These are phyloP conservation scores for Sclerotinia glacialis DNA, from an alignment of 2,329 filamentous ascomycete species.

Conservation along the genomic window DNA sequence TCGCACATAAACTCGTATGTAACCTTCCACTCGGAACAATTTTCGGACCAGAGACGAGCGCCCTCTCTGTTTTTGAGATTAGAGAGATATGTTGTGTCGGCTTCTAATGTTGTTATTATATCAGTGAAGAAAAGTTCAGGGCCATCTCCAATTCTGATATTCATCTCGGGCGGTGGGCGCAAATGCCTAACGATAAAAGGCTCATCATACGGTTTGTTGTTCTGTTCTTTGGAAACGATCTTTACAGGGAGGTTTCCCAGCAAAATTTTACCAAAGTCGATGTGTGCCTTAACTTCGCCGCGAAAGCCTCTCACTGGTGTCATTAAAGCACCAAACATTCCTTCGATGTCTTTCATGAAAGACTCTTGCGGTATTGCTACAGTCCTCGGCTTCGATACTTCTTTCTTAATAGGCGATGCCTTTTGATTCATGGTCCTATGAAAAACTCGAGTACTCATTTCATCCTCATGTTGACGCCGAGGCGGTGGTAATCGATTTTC, in stretches of 20 bases:
- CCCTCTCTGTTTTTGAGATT: constrained; percentile 30
- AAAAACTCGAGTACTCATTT: constrained; percentile 28
- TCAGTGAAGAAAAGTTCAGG: constrained; percentile 32
- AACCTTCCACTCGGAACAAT: constrained; percentile 27
- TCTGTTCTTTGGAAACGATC: constrained; percentile 22
- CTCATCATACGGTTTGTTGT: background rate
- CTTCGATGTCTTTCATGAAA: constrained; percentile 28
- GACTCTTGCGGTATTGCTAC: constrained; percentile 21
- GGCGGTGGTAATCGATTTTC: background rate
- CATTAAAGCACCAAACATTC: constrained; percentile 29
- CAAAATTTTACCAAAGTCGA: constrained; percentile 37
- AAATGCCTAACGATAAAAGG: constrained; percentile 10
- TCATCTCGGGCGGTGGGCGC: background rate
- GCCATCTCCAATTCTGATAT: constrained; percentile 10
- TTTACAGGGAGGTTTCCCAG: constrained; percentile 24
- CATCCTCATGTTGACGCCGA: constrained; percentile 23
- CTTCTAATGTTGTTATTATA: constrained; percentile 31
- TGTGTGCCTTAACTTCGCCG: constrained; percentile 31
- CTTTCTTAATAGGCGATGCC: constrained; percentile 16
- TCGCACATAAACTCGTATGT: constrained; percentile 36
- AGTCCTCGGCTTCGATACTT: background rate
- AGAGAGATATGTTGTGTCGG: constrained; percentile 32
- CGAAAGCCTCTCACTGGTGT: constrained; percentile 29
- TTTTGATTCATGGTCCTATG: constrained; percentile 35
- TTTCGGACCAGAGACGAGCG: constrained; percentile 30